Conservation (phyloP, 163 green algal species). For the Chlamydomonas reinhardtii region DNA sequence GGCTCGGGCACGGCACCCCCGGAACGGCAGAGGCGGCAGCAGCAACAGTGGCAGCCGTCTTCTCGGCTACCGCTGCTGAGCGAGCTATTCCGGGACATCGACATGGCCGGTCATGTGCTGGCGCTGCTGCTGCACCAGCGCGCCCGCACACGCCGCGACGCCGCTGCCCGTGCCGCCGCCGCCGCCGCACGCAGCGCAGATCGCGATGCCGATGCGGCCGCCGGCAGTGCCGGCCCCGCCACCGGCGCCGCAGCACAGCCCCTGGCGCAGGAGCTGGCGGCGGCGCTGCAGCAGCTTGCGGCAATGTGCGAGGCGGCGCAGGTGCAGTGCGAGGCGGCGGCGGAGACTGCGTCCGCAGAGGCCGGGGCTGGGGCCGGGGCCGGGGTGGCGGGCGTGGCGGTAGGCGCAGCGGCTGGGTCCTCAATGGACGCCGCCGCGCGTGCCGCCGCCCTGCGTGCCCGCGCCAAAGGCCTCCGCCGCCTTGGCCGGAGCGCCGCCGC, state of each 20-base stretch:
- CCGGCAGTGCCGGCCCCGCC: too few relatives aligned
- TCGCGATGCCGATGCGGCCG: too few relatives aligned
- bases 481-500: background rate
- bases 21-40: too few relatives aligned
- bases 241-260: too few relatives aligned
- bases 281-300: background rate
- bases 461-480: background rate
- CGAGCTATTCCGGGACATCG: background rate
- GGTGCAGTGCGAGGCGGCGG: background rate
- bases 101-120: background rate
- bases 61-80: background rate
- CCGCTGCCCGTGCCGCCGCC: too few relatives aligned
- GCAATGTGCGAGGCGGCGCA: background rate
- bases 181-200: too few relatives aligned
- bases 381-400: background rate
- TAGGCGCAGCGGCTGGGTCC: background rate
- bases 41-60: too few relatives aligned
- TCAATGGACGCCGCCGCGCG: background rate
- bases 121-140: background rate
- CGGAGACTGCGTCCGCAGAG: background rate
- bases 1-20: too few relatives aligned
- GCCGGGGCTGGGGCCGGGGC: background rate
- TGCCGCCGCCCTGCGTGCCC: background rate
- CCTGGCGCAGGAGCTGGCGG: background rate
- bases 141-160: too few relatives aligned